Evolutionary conservation across 2,329 filamentous ascomycete species (phyloP).

Genomic region (Exophiala mesophila): DNA sequence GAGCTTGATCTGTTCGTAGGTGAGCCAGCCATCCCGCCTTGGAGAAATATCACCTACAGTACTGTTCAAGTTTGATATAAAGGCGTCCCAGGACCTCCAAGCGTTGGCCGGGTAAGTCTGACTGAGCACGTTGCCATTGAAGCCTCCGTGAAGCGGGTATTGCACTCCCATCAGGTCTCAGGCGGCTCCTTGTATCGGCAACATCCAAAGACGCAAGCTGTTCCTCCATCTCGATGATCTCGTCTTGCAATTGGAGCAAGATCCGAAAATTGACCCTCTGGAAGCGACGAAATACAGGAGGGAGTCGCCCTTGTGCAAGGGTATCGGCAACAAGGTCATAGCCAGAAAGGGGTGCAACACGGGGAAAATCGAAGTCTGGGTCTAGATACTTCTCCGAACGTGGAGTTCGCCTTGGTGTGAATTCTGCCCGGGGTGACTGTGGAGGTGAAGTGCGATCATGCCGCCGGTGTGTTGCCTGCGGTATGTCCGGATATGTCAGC

Average conservation of each 20-base stretch:
- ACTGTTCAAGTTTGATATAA: conserved; percentile 56
- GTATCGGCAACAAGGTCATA: conserved; percentile 60
- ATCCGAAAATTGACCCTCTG: conserved; percentile 76
- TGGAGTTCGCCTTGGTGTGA: not conserved
- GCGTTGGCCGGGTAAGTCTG: conserved; percentile 51
- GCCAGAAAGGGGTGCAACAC: conserved; percentile 12
- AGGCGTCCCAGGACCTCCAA: conserved; percentile 52
- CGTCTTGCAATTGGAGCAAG: conserved; percentile 77
- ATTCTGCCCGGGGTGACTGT: not conserved
- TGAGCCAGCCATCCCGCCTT: not conserved
- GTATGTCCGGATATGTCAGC: conserved; percentile 19
- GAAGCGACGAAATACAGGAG: conserved; percentile 77
- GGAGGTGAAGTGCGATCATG: not conserved
- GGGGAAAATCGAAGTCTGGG: not conserved
- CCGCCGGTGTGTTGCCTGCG: conserved; percentile 13
- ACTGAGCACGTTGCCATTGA: conserved; percentile 45
- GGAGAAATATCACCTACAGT: conserved; percentile 43
- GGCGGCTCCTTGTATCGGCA: conserved; percentile 32
- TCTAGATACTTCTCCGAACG: not conserved
- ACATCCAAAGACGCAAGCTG: conserved; percentile 65
- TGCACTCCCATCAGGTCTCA: conserved; percentile 33
- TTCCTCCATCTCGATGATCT: conserved; percentile 74
- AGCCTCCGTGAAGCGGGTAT: conserved; percentile 38
- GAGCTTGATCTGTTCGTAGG: conserved; percentile 26
- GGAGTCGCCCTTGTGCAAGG: conserved; percentile 39